These are phyloP conservation scores for Piloderma croceum DNA, from an alignment of 768 basidiomycete genomes.

Conservation along the genomic window DNA sequence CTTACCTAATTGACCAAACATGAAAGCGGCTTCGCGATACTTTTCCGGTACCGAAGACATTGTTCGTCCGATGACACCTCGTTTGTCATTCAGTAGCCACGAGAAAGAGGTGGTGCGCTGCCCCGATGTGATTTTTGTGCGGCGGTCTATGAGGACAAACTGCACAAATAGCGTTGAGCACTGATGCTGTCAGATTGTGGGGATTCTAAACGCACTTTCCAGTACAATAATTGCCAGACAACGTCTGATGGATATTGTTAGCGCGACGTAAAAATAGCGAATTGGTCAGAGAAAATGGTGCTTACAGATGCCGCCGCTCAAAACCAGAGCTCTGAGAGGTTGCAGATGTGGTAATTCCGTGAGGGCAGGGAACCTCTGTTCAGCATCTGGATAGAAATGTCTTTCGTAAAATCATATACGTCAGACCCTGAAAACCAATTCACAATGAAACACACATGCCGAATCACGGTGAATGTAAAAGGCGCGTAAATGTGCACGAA, in stretches of 20 bases:
- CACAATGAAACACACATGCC: conserved; percentile 41
- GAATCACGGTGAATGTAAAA: conserved; percentile 84
- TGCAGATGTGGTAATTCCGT: conserved; percentile 61
- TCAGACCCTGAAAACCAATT: background rate
- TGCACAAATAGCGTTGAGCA: conserved; percentile 25
- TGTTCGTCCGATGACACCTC: conserved; percentile 70
- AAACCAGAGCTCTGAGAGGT: conserved; percentile 64
- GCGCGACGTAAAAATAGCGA: conserved; percentile 9
- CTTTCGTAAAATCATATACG: conserved; percentile 33
- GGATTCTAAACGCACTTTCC: conserved; percentile 62
- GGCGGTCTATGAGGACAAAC: conserved; percentile 85
- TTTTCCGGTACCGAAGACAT: conserved; percentile 55
- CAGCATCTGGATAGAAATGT: conserved; percentile 82
- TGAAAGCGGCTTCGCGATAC: conserved; percentile 69
- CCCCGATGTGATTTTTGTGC: conserved; percentile 86
- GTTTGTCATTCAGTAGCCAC: conserved; percentile 83
- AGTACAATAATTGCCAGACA: conserved; percentile 90
- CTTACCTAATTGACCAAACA: conserved; percentile 77
- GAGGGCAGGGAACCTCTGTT: conserved; percentile 82
- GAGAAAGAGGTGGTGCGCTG: conserved; percentile 88
- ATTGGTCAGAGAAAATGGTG: conserved; percentile 10
- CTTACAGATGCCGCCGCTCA: conserved; percentile 83
- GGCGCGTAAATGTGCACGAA: conserved; percentile 96
- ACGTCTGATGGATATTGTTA: conserved; percentile 50
- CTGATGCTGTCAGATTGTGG: background rate